Percentiles rank a stretch among this genome's conserved stretches.
phyloP scores from a whole-genome alignment of 768 basidiomycete species.

The Paxillus rubicundulus region DNA sequence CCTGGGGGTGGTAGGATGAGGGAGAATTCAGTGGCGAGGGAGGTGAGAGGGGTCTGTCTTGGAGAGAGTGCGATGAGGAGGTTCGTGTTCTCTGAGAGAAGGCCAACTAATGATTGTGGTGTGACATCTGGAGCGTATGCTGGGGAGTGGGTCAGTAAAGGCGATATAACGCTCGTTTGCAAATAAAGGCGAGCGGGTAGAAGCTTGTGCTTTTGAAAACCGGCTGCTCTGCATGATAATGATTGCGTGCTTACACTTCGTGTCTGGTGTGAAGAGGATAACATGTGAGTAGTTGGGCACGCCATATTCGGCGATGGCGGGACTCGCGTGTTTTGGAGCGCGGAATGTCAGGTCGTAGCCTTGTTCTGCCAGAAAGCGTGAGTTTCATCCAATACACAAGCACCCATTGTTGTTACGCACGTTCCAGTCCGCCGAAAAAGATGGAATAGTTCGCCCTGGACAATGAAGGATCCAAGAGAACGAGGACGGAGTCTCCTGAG shows the following conservation, averaged over 20 bases:
- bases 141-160: slow-evolving; percentile 26
- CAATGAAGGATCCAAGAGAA: slow-evolving; percentile 75
- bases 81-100: slow-evolving; percentile 73
- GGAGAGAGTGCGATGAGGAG: slow-evolving; percentile 79
- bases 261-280: slow-evolving; percentile 80
- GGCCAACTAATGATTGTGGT: slow-evolving; percentile 74
- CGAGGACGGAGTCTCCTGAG: slow-evolving; percentile 77
- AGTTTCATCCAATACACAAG: neutral
- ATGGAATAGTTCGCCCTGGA: slow-evolving; percentile 68
- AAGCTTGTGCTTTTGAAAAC: neutral
- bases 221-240: neutral
- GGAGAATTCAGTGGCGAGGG: slow-evolving; percentile 89
- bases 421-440: slow-evolving; percentile 77
- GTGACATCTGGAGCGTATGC: slow-evolving; percentile 73
- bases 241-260: slow-evolving; percentile 59
- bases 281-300: slow-evolving; percentile 80
- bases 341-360: slow-evolving; percentile 90
- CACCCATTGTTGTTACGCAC: slow-evolving; percentile 38
- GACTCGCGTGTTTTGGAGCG: slow-evolving; percentile 69
- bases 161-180: neutral
- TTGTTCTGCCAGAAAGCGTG: slow-evolving; percentile 45
- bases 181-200: too few relatives aligned
- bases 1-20: slow-evolving; percentile 84
- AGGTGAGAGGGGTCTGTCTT: slow-evolving; percentile 68
- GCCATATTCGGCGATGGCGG: slow-evolving; percentile 66